A percentile compares a stretch with the other conserved stretches of the same genome.
phyloP scores from a whole-genome alignment of 2,329 filamentous ascomycete species.

The Neoscytalidium dimidiatum region DNA sequence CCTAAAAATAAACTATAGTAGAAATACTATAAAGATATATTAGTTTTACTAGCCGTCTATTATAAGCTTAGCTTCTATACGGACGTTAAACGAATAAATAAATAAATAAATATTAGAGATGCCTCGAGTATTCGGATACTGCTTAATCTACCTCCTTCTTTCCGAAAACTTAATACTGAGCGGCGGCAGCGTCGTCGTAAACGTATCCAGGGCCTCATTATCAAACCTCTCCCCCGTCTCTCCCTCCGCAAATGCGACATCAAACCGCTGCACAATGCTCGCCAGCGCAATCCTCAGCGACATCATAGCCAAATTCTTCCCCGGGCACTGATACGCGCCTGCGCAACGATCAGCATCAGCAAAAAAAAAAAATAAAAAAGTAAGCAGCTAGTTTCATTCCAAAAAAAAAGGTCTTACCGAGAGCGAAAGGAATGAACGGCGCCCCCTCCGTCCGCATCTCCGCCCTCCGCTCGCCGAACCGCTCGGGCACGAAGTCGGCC shows the following conservation, averaged over 20 bases:
- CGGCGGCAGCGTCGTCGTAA: not conserved
- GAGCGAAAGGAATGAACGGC: not conserved
- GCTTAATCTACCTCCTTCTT: not conserved
- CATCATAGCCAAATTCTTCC: constrained; percentile 67
- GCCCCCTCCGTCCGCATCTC: constrained; percentile 28
- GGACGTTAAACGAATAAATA: too few relatives aligned
- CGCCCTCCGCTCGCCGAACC: constrained; percentile 34
- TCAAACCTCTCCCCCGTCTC: constrained; percentile 37
- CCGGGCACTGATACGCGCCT: constrained; percentile 71
- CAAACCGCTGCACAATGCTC: constrained; percentile 62
- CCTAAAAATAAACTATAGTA: too few relatives aligned
- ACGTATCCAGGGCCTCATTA: constrained; percentile 39
- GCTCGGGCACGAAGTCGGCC: constrained; percentile 36
- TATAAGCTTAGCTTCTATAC: too few relatives aligned
- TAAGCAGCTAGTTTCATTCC: too few relatives aligned
- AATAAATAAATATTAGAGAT: too few relatives aligned
- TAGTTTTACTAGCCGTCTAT: too few relatives aligned
- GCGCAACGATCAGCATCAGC: constrained; percentile 37
- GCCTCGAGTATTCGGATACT: too few relatives aligned
- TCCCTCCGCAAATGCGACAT: constrained; percentile 47
- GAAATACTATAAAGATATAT: too few relatives aligned
- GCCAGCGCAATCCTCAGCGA: constrained; percentile 67
- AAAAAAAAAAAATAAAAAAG: too few relatives aligned
- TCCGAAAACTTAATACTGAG: not conserved
- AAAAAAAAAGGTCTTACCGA: constrained; percentile 1